These are phyloP conservation scores for Cladobotryum mycophilum DNA, from an alignment of 2,329 filamentous ascomycete genomes.

Conservation along the genomic window DNA sequence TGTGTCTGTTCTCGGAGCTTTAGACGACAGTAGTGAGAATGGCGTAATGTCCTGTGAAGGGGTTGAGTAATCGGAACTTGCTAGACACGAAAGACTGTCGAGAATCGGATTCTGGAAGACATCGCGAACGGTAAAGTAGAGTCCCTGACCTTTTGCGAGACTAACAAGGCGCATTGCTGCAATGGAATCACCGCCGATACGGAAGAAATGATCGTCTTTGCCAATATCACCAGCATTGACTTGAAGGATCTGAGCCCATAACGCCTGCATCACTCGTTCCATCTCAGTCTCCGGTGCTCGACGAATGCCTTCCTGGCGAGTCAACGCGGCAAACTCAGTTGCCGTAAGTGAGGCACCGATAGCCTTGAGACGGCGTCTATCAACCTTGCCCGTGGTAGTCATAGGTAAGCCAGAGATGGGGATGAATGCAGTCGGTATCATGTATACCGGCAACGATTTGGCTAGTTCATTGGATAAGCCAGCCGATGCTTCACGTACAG, in stretches of 20 bases:
- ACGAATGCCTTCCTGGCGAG: not conserved
- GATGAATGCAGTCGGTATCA: conserved; percentile 11
- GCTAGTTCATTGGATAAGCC: conserved; percentile 1
- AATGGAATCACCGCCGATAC: conserved; percentile 1
- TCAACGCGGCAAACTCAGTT: not conserved
- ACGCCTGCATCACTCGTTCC: not conserved
- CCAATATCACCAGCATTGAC: not conserved
- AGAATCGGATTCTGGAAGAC: conserved; percentile 1
- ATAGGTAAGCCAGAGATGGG: not conserved
- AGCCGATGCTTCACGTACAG: conserved; percentile 9
- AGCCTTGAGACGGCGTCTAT: not conserved
- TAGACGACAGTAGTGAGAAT: not conserved
- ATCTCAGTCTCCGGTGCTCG: not conserved
- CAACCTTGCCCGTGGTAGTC: not conserved
- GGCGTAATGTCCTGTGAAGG: not conserved
- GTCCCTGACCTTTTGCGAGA: not conserved
- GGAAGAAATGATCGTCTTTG: not conserved
- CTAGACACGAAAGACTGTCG: too few species aligned
- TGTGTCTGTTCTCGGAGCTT: too few species aligned
- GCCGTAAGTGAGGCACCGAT: not conserved
- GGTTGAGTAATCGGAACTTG: too few species aligned
- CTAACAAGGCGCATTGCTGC: not conserved
- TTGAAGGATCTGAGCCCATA: not conserved
- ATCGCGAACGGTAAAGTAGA: not conserved
- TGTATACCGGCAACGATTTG: conserved; percentile 8